phyloP scores from a whole-genome alignment of 73 alveolate species.

The Durusdinium trenchii region DNA sequence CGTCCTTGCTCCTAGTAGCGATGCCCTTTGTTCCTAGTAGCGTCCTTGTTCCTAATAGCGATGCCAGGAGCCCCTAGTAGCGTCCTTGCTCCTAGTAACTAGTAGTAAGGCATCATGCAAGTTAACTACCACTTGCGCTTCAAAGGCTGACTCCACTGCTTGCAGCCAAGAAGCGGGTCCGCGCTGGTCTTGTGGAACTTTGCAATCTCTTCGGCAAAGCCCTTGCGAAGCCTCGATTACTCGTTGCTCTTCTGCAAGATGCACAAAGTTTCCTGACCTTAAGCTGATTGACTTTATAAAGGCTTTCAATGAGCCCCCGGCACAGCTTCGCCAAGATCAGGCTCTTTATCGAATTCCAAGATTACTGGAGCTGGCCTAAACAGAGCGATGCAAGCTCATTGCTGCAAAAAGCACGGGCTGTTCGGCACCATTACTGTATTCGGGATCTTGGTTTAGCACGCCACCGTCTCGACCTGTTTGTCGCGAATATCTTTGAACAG shows the following conservation, averaged over 20 bases:
- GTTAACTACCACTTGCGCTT: too few species aligned
- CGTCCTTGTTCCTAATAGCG: too few species aligned
- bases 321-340: conserved; percentile 93
- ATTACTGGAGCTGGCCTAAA: conserved; percentile 80
- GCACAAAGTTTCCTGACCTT: background rate
- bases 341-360: conserved; percentile 83
- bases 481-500: conserved; percentile 95
- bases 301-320: background rate
- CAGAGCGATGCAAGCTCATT: background rate
- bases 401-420: background rate
- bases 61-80: too few species aligned
- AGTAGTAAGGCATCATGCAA: too few species aligned
- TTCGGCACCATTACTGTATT: background rate
- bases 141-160: too few species aligned
- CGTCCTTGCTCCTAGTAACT: too few species aligned
- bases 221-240: conserved; percentile 82
- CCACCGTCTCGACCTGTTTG: conserved; percentile 89
- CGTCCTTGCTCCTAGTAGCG: too few species aligned
- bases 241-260: too few species aligned
- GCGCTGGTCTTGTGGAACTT: conserved; percentile 83
- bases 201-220: conserved; percentile 95
- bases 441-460: background rate
- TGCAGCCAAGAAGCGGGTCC: too few species aligned
- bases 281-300: background rate
- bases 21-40: too few species aligned